Evolutionary conservation across 257 asterid genomes (phyloP), one percentile per base, ranked within the genome.

Genomic region (Avicennia marina): DNA sequence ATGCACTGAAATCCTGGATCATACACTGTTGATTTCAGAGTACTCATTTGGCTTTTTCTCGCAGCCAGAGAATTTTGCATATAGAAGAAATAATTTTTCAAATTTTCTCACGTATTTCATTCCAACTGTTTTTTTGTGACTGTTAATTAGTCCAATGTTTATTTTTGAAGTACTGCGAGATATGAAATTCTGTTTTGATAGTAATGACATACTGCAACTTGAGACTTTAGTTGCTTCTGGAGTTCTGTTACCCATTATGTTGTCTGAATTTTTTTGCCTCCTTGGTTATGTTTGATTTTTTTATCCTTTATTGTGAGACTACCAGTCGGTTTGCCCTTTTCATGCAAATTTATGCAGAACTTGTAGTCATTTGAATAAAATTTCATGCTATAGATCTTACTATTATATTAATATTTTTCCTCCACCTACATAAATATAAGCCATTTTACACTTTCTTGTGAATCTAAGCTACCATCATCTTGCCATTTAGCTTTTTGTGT

Each of bases 1-100:
- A 10, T 50, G 32, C 32, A 3, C 7, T 64, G 49, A 33, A 54
- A 44, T 64, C 62, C 61, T 63, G 5, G 38, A 56, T 48, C 17
- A 39, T 2, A 16, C n/a, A 18, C n/a, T 59, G 45, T 8, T 34
- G 54, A 42, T 16, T 53, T 45, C 17, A 32, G 32, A 11, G 29
- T 18, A 44, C 22, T 13, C 53, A 22, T 25, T 59, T 53, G 50
- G 62, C 26, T 58, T 42, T 56, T 29, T 13, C 10, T 56, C 15
- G 1, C 44, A 24, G 34, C 16, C 40, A 24, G 1, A 24, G 15
- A 32, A 24, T 21, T 54, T 25, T 41, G 56, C 11, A 50, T 48
- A 0, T 54, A 33, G 19, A 27, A 43, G 39, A 21, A 56, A 19
- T 54, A 18, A 1, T 20, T 53, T 44, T 33, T 11, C 48, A 22